Evolutionary conservation across 257 asterid species (phyloP), one percentile per base, ranked within the genome.

Genomic region (Osmanthus fragrans): DNA sequence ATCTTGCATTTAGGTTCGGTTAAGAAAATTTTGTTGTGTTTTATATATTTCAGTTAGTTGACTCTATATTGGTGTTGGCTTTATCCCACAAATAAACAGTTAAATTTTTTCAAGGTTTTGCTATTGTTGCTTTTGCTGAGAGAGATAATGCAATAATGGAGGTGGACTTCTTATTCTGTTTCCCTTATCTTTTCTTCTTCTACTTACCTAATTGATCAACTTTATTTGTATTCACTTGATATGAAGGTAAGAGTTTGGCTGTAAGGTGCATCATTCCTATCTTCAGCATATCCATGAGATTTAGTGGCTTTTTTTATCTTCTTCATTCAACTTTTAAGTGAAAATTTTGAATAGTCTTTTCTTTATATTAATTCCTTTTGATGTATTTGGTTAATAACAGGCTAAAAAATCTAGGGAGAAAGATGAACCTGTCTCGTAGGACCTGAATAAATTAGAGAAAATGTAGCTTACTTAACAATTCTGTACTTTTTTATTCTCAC

Each of bases 381-480:
- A 23, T 54, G 4, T 58, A 25, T 85, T 8, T 23, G 67, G 74
- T 47, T 82, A 27, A 39, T 66, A 70, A 72, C 87, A 93, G 98
- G 96, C 99, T 66, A 97, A 93, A 86, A 93, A 85, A 66, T 93
- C 97, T 18, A 91, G 89, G 84, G 98, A 95, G 82, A 90, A 81
- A 72, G 98, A 64, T 81, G 96, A 89, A 83, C 86, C 77, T 47
- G 75, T 88, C 84, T 94, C 97, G 37, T 83, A 82, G 82, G 94
- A 91, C 86, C 86, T 90, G 76, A 73, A 76, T 66, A 81, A 82
- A 78, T 84, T 81, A 76, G 87, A 88, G 79, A 89, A 47, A 79
- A 92, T 96, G 99, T 95, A 82, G 71, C 65, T 71, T 33, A 8
- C 13, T 19, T 10, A 77, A 60, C 73, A 40, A 30, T 65, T 67